A percentile compares a stretch with the other conserved stretches of the same genome.
These are phyloP conservation scores for Lophiostoma macrostomum DNA, from an alignment of 495 filamentous ascomycete species.

Conservation along the genomic window DNA sequence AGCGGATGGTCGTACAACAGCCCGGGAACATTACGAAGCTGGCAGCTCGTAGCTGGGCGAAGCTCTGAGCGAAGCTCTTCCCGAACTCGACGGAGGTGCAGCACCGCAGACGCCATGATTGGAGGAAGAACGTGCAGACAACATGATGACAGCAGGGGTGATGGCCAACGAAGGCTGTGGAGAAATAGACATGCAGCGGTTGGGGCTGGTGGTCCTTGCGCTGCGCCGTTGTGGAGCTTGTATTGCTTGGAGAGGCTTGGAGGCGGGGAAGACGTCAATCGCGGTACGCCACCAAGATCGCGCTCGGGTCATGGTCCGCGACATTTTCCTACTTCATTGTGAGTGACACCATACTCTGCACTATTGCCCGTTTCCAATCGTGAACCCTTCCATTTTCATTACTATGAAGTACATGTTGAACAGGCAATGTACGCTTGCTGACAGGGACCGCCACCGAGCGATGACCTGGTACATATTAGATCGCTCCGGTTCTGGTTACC, in stretches of 20 bases:
- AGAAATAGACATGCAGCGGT: conserved; percentile 17
- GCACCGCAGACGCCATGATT: conserved; percentile 5
- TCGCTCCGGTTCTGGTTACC: too few species aligned
- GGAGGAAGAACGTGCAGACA: conserved; percentile 15
- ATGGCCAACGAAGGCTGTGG: conserved; percentile 8
- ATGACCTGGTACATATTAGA: too few species aligned
- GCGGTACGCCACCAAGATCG: background rate
- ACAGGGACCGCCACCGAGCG: too few species aligned
- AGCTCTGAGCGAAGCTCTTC: too few species aligned
- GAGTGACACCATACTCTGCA: too few species aligned
- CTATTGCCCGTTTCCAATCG: too few species aligned
- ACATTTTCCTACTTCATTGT: background rate
- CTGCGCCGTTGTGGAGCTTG: conserved; percentile 6
- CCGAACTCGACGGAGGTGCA: background rate
- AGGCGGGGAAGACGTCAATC: background rate
- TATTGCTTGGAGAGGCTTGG: background rate
- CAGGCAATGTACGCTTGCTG: too few species aligned
- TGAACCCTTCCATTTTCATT: too few species aligned
- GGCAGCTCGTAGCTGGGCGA: too few species aligned
- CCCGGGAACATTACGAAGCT: too few species aligned
- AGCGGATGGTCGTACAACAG: too few species aligned
- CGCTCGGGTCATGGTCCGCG: background rate
- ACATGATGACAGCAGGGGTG: conserved; percentile 11
- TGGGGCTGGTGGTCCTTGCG: conserved; percentile 23
- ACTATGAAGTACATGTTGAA: too few species aligned